Conservation (phyloP, 495 filamentous ascomycete species). For the Entonaema liquescens region DNA sequence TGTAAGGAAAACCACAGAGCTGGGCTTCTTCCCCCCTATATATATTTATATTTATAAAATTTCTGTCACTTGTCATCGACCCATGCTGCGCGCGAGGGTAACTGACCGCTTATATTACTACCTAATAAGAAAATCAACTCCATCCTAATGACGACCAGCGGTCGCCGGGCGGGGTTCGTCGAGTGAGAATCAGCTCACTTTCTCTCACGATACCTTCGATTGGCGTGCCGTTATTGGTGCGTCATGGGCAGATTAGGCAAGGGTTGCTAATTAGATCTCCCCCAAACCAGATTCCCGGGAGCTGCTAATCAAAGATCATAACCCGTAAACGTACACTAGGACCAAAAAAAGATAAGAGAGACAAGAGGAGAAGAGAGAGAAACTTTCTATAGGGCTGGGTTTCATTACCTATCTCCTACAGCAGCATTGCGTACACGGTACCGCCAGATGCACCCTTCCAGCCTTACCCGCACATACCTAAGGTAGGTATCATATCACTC, state of each 20-base stretch:
- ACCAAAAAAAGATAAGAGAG: conserved; percentile 1
- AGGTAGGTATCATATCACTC: background rate
- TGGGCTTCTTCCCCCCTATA: background rate
- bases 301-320: conserved; percentile 21
- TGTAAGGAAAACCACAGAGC: background rate
- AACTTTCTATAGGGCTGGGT: background rate
- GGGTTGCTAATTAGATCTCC: conserved; percentile 35
- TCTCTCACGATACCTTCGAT: conserved; percentile 38
- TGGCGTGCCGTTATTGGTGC: conserved; percentile 40
- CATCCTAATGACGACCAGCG: conserved; percentile 35
- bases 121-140: conserved; percentile 31
- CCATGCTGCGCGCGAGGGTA: conserved; percentile 16
- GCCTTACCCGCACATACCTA: background rate
- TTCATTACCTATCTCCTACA: background rate
- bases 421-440: background rate
- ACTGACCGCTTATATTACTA: conserved; percentile 37
- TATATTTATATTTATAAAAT: conserved; percentile 24
- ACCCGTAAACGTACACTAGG: conserved; percentile 13
- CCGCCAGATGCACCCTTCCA: background rate
- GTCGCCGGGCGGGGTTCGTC: conserved; percentile 33
- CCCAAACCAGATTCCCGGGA: conserved; percentile 22
- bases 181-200: conserved; percentile 43
- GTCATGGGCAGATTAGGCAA: conserved; percentile 34
- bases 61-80: conserved; percentile 32
- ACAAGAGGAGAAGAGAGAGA: background rate